Percentiles rank a stretch among this genome's conserved stretches.
These are phyloP conservation scores for Capsicum chinense DNA, from an alignment of 257 asterid genomes.

Conservation along the genomic window DNA sequence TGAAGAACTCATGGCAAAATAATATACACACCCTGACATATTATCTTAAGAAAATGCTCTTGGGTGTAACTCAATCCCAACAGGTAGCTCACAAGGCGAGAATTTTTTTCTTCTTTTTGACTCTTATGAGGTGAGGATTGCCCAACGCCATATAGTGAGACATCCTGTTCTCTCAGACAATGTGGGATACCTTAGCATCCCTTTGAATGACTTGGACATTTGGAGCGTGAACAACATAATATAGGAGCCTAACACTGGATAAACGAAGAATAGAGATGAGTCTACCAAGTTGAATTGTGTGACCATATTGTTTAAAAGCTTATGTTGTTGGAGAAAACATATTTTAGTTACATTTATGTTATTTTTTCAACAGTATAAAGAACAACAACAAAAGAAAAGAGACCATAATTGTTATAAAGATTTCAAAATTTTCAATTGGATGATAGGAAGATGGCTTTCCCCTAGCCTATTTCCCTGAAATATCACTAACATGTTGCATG, in stretches of 20 bases:
- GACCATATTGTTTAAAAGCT: not conserved
- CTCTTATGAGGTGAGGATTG: conserved; percentile 1
- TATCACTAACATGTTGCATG: not conserved
- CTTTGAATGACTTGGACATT: not conserved
- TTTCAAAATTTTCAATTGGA: conserved; percentile 7
- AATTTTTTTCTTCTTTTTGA: not conserved
- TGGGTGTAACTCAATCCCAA: not conserved
- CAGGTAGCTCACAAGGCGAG: not conserved
- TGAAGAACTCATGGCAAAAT: too few relatives aligned
- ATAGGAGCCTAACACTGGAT: not conserved
- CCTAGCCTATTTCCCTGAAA: not conserved
- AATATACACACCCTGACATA: too few relatives aligned
- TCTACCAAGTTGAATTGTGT: not conserved
- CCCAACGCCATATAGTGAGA: conserved; percentile 9
- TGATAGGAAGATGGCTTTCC: conserved; percentile 14
- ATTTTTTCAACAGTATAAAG: not conserved
- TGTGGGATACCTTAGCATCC: not conserved
- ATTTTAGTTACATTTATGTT: not conserved
- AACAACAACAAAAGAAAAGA: not conserved
- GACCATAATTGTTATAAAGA: not conserved
- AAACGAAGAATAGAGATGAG: not conserved
- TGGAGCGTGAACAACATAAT: not conserved
- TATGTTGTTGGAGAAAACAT: not conserved
- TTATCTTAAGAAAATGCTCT: conserved; percentile 5
- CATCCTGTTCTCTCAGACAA: not conserved